Evolutionary conservation across 2,329 filamentous ascomycete species (phyloP).

Genomic region (Talaromyces rugulosus): DNA sequence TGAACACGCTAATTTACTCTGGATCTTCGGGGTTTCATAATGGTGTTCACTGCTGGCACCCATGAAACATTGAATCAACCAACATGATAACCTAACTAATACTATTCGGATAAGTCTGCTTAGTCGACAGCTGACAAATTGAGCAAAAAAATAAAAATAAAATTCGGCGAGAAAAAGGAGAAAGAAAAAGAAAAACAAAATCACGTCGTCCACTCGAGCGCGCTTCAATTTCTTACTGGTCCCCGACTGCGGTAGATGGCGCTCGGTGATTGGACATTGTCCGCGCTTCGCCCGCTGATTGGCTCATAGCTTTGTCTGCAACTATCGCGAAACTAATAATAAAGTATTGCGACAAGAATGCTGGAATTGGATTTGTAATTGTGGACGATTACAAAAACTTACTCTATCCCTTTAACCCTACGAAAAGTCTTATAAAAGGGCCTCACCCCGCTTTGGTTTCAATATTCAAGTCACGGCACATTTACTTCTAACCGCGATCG

Average conservation of each 20-base stretch:
- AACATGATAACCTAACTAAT: too few relatives aligned
- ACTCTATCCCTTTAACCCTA: neutral
- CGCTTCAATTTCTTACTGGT: slow-evolving; percentile 2
- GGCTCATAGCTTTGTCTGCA: neutral
- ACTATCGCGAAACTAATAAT: neutral
- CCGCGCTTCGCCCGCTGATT: neutral
- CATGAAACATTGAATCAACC: too few relatives aligned
- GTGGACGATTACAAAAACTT: neutral
- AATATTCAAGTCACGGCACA: neutral
- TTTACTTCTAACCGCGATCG: neutral
- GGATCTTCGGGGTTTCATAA: neutral
- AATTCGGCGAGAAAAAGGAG: neutral
- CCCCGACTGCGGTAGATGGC: neutral
- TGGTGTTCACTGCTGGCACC: neutral
- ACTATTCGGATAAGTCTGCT: neutral
- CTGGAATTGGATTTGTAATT: neutral
- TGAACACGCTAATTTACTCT: neutral
- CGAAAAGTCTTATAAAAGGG: neutral
- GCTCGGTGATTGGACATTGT: neutral
- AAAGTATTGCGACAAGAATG: neutral
- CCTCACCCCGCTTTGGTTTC: neutral
- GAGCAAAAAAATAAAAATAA: neutral
- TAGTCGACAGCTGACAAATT: neutral
- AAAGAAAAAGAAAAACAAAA: neutral
- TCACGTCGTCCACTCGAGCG: neutral